Percentiles rank a stretch among this genome's conserved stretches.
Conservation (phyloP, 2,329 filamentous ascomycete genomes). For the Cordyceps farinosa region DNA sequence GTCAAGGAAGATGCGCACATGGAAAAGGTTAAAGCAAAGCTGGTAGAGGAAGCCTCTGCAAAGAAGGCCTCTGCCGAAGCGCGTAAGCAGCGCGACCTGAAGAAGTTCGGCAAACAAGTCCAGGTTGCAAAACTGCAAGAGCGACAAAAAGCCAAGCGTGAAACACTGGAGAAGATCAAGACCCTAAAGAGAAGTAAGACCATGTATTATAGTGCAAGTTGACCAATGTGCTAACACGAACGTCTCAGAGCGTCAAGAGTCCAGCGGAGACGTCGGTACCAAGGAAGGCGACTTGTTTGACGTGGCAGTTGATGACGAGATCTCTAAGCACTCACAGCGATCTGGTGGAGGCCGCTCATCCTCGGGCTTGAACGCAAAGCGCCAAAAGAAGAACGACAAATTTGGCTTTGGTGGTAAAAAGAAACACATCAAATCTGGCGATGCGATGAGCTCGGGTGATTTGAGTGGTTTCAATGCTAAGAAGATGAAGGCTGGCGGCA, state of each 20-base stretch:
- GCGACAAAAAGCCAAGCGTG: conserved; percentile 84
- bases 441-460: conserved; percentile 79
- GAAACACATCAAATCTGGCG: conserved; percentile 82
- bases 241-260: conserved; percentile 78
- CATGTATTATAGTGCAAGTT: not conserved
- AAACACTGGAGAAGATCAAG: conserved; percentile 94
- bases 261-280: conserved; percentile 55
- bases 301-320: conserved; percentile 72
- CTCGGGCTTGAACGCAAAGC: conserved; percentile 60
- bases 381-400: conserved; percentile 91
- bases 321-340: conserved; percentile 38
- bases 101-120: conserved; percentile 99
- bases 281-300: conserved; percentile 90
- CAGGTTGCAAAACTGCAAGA: conserved; percentile 96
- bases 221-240: conserved; percentile 23
- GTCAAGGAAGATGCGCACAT: conserved; percentile 98
- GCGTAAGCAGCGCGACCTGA: conserved; percentile 85
- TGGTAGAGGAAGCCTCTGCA: conserved; percentile 84
- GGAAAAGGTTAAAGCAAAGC: conserved; percentile 90
- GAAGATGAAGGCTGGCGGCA: conserved; percentile 68
- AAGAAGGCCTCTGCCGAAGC: conserved; percentile 94
- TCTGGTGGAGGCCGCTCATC: conserved; percentile 37
- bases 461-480: conserved; percentile 74
- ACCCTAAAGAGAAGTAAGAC: conserved; percentile 87
- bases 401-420: conserved; percentile 98